These are phyloP conservation scores for Blattamonas nauphoetae DNA, from an alignment of 78 protist species.

Conservation along the genomic window DNA sequence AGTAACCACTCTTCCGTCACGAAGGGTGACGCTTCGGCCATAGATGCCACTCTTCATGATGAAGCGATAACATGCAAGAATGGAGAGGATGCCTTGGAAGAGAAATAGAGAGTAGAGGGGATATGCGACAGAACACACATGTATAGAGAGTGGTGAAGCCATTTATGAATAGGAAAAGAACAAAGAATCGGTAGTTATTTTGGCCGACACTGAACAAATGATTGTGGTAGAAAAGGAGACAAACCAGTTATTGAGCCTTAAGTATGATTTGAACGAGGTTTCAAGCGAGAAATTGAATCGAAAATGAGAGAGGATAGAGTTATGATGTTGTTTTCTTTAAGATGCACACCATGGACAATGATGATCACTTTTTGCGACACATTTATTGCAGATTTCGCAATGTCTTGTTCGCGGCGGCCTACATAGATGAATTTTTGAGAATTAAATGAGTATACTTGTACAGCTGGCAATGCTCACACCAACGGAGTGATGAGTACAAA, in stretches of 20 bases:
- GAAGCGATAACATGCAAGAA: too few relatives aligned
- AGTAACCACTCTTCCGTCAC: background rate
- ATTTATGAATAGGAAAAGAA: background rate
- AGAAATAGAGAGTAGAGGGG: too few relatives aligned
- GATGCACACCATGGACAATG: constrained; percentile 1
- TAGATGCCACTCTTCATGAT: background rate
- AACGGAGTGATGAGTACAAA: background rate
- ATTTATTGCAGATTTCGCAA: background rate
- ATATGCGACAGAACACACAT: too few relatives aligned
- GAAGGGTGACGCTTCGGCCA: background rate
- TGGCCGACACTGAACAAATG: too few relatives aligned
- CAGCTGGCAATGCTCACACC: background rate
- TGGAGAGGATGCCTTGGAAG: too few relatives aligned
- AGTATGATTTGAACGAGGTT: too few relatives aligned
- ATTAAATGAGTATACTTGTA: background rate
- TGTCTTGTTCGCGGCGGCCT: background rate
- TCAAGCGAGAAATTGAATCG: too few relatives aligned
- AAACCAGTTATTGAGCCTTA: background rate
- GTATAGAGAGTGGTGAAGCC: too few relatives aligned
- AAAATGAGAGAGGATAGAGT: too few relatives aligned
- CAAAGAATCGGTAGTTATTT: background rate
- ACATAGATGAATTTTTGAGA: background rate
- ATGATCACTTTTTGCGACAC: background rate
- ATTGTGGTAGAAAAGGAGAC: too few relatives aligned
- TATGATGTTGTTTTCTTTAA: too few relatives aligned